Evolutionary conservation across 208 protist species (phyloP).

Genomic region (Phytomonas sp.): DNA sequence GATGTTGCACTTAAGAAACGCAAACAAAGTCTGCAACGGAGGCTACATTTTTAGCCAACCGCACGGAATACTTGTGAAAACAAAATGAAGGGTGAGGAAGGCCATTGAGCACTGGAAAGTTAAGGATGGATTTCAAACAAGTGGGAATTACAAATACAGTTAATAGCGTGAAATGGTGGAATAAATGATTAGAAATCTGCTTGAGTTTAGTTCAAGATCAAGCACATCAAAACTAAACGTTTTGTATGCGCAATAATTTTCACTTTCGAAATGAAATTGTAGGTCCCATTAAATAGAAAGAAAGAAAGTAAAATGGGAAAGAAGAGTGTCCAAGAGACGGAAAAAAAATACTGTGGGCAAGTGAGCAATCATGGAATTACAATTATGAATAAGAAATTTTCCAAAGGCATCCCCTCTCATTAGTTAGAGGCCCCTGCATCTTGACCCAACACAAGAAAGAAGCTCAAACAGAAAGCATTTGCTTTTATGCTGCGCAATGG

Average conservation of each 20-base stretch:
- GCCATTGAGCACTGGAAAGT: neutral
- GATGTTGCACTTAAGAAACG: neutral
- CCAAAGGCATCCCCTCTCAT: neutral
- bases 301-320: neutral
- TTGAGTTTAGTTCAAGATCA: neutral
- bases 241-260: neutral
- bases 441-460: too few relatives aligned
- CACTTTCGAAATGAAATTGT: neutral
- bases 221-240: neutral
- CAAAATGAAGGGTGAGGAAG: neutral
- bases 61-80: neutral
- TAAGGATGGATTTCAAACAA: neutral
- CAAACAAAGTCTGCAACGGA: too few relatives aligned
- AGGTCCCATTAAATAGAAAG: neutral
- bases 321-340: neutral
- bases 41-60: neutral
- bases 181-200: neutral
- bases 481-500: neutral
- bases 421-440: neutral
- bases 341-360: too few relatives aligned
- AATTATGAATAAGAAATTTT: too few relatives aligned
- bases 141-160: neutral
- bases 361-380: too few relatives aligned
- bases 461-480: too few relatives aligned
- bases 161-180: neutral